phyloP scores from a whole-genome alignment of 2,329 filamentous ascomycete genomes.

The Colletotrichum orchidophilum region DNA sequence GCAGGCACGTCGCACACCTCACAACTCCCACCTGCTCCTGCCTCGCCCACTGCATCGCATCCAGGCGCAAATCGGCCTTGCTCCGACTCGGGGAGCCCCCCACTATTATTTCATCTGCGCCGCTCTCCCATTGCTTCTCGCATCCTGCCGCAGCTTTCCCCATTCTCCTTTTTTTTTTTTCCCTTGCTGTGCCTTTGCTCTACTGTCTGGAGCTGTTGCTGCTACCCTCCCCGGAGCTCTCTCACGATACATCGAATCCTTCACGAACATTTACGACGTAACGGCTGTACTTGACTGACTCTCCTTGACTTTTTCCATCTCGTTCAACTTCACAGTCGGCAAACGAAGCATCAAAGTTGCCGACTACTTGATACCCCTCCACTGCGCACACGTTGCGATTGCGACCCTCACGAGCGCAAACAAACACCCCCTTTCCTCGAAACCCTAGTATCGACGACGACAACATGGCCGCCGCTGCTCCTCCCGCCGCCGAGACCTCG shows the following conservation, averaged over 20 bases:
- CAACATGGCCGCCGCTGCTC: constrained; percentile 19
- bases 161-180: neutral
- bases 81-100: constrained; percentile 19
- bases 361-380: constrained; percentile 23
- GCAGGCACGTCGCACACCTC: neutral
- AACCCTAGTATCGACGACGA: neutral
- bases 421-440: neutral
- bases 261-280: constrained; percentile 33
- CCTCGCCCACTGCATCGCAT: neutral
- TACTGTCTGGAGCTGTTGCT: neutral
- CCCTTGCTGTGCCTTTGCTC: neutral
- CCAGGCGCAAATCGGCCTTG: constrained; percentile 7
- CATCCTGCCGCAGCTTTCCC: constrained; percentile 16
- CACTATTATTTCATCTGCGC: constrained; percentile 15
- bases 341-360: neutral
- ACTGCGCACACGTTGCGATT: constrained; percentile 16
- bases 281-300: constrained; percentile 30
- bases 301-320: constrained; percentile 7
- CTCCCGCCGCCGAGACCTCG: constrained; percentile 16
- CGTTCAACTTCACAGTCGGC: neutral
- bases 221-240: constrained; percentile 5
- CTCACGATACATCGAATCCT: constrained; percentile 11
- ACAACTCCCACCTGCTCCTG: neutral
- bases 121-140: constrained; percentile 7
- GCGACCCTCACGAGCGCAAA: neutral